Conservation (phyloP, 306 rosid species). For the Cicer arietinum region DNA sequence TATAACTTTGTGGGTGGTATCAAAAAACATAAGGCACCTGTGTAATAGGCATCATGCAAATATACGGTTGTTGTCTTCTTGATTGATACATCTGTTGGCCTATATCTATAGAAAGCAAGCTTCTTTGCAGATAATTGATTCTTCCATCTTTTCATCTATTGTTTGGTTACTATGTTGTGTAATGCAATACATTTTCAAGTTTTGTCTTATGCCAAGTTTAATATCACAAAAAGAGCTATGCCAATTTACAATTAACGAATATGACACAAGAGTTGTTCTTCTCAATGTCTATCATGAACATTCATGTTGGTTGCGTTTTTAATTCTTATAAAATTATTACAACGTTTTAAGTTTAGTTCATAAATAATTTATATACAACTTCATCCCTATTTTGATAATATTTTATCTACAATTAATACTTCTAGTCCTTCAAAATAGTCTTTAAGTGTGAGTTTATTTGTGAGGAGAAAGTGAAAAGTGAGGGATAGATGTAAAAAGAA, state of each 20-base stretch:
- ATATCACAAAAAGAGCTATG: background rate
- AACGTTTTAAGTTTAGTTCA: too few species aligned
- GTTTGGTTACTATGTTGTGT: conserved; percentile 33
- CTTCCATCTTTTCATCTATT: conserved; percentile 40
- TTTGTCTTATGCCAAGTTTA: conserved; percentile 17
- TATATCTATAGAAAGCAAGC: conserved; percentile 22
- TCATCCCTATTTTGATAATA: background rate
- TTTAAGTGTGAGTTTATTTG: too few species aligned
- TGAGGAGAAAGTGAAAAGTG: too few species aligned
- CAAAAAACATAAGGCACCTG: conserved; percentile 17
- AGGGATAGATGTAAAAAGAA: too few species aligned
- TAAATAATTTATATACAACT: too few species aligned
- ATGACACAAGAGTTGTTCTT: conserved; percentile 6
- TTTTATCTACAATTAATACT: too few species aligned
- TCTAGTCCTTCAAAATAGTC: too few species aligned
- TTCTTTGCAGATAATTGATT: conserved; percentile 39
- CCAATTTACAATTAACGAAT: background rate
- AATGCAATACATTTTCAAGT: conserved; percentile 38
- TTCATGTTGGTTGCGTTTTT: too few species aligned
- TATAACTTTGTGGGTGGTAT: conserved; percentile 26
- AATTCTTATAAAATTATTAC: too few species aligned
- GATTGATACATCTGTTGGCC: conserved; percentile 26
- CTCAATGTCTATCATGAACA: background rate
- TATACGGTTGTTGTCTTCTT: conserved; percentile 5
- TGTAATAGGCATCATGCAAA: conserved; percentile 15